Evolutionary conservation across 2,329 filamentous ascomycete species (phyloP).

Genomic region (Venturia effusa): DNA sequence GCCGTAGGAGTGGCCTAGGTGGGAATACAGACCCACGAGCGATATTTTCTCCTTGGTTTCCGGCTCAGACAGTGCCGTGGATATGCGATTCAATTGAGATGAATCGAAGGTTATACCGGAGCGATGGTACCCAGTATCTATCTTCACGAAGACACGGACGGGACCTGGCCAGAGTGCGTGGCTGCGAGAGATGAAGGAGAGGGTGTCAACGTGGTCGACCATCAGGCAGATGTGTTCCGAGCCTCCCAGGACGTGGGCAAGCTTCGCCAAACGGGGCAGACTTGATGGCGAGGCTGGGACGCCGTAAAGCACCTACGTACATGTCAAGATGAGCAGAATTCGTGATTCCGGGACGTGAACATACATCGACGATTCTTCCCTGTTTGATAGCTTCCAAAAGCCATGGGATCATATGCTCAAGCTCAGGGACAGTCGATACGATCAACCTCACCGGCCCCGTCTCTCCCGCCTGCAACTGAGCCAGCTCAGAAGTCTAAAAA

Average conservation of each 20-base stretch:
- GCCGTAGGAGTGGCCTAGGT: constrained; percentile 62
- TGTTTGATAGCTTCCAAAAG: constrained; percentile 42
- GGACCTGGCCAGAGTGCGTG: background rate
- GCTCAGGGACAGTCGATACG: constrained; percentile 64
- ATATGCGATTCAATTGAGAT: constrained; percentile 33
- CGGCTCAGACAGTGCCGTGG: constrained; percentile 33
- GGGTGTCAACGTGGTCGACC: background rate
- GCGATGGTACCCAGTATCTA: constrained; percentile 62
- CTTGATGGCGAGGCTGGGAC: constrained; percentile 55
- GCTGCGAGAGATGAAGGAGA: background rate
- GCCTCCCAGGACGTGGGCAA: constrained; percentile 30
- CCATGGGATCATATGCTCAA: constrained; percentile 53
- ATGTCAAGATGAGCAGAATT: background rate
- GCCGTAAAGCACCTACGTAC: constrained; percentile 50
- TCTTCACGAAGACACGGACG: constrained; percentile 55
- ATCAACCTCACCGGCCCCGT: constrained; percentile 48
- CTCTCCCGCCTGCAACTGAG: constrained; percentile 58
- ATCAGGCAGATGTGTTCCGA: constrained; percentile 1
- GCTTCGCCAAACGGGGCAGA: constrained; percentile 45
- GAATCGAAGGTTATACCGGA: constrained; percentile 52
- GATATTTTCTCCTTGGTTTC: constrained; percentile 28
- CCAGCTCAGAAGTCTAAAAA: constrained; percentile 51
- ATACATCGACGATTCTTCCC: constrained; percentile 31
- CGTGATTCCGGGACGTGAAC: background rate
- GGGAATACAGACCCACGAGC: constrained; percentile 59